Evolutionary conservation across 805 yeast genomes (phyloP).

Genomic region (Metschnikowia proteae): DNA sequence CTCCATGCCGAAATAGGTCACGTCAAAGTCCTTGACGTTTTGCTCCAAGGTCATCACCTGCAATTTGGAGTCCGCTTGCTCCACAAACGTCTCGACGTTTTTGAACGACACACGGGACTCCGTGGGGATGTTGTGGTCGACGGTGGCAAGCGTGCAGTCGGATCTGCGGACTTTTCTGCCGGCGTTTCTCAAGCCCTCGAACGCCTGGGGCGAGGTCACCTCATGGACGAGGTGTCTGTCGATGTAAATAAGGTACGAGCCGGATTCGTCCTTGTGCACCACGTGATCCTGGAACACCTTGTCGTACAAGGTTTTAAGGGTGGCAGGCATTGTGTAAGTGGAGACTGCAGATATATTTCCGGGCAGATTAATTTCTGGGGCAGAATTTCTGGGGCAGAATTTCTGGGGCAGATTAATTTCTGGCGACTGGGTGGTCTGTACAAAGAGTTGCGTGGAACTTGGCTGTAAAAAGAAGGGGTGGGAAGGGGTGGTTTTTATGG

Average conservation of each 20-base stretch:
- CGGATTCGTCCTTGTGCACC: constrained; percentile 84
- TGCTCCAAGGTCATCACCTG: constrained; percentile 92
- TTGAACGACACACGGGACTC: constrained; percentile 75
- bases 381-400: no score
- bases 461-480: neutral
- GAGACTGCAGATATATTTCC: no score
- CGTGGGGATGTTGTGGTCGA: constrained; percentile 97
- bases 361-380: no score
- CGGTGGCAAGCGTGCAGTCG: constrained; percentile 92
- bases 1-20: constrained; percentile 91
- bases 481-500: neutral
- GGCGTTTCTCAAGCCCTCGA: constrained; percentile 89
- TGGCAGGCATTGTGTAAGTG: constrained; percentile 8
- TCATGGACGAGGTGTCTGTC: constrained; percentile 98
- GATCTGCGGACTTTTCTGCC: constrained; percentile 85
- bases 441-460: no score
- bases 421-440: no score
- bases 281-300: constrained; percentile 94
- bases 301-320: constrained; percentile 71
- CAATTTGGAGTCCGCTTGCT: constrained; percentile 85
- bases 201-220: constrained; percentile 98
- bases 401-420: no score
- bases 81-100: constrained; percentile 72
- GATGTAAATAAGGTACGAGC: constrained; percentile 82
- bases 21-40: constrained; percentile 84